Evolutionary conservation across 768 basidiomycete species (phyloP).

Genomic region (Termitomyces bulborhizus): DNA sequence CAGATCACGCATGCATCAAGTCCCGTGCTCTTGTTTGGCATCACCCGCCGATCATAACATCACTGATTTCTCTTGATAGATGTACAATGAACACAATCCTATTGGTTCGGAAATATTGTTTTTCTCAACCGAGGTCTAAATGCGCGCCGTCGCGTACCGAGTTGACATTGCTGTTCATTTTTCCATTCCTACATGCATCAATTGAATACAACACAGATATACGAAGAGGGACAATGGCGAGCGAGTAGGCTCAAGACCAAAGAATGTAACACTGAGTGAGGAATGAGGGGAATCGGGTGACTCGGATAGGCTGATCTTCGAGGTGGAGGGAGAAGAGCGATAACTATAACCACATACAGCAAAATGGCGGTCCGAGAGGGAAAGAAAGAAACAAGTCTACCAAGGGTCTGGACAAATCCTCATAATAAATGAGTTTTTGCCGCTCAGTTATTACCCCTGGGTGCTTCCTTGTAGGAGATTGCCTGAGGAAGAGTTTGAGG

Average conservation of each 20-base stretch:
- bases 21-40: slow-evolving; percentile 4
- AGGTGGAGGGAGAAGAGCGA: slow-evolving; percentile 10
- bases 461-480: slow-evolving; percentile 86
- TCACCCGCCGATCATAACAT: not conserved
- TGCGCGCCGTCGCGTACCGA: not conserved
- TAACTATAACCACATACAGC: slow-evolving; percentile 18
- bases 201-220: slow-evolving; percentile 18
- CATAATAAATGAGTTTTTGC: not conserved
- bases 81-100: not conserved
- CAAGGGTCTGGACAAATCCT: not conserved
- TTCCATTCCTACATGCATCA: slow-evolving; percentile 20
- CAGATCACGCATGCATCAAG: slow-evolving; percentile 6
- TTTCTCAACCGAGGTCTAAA: not conserved
- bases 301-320: slow-evolving; percentile 20
- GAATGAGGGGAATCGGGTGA: slow-evolving; percentile 9
- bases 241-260: slow-evolving; percentile 9
- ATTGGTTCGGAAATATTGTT: not conserved
- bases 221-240: slow-evolving; percentile 14
- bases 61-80: not conserved
- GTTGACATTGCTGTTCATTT: slow-evolving; percentile 10
- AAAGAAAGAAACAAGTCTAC: slow-evolving; percentile 5
- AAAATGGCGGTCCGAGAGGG: slow-evolving; percentile 3
- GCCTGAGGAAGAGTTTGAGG: slow-evolving; percentile 33
- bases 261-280: slow-evolving; percentile 6
- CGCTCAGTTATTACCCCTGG: slow-evolving; percentile 42